These are phyloP conservation scores for Cyclocybe cylindracea DNA, from an alignment of 768 basidiomycete species.

Conservation along the genomic window DNA sequence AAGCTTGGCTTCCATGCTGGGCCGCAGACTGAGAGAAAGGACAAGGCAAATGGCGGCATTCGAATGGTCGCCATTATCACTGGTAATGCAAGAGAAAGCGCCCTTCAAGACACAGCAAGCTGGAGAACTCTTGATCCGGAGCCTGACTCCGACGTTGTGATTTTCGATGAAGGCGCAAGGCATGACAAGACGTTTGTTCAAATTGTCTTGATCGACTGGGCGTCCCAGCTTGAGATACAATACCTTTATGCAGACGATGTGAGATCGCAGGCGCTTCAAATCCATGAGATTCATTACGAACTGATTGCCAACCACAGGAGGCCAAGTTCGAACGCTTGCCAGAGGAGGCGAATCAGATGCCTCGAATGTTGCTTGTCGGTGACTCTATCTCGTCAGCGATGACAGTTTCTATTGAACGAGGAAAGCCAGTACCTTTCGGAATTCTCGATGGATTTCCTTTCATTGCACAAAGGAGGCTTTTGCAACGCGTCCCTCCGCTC, in stretches of 20 bases:
- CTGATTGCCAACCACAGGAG: background rate
- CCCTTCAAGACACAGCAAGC: background rate
- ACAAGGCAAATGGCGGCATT: conserved; percentile 12
- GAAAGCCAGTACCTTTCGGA: conserved; percentile 9
- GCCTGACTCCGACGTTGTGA: background rate
- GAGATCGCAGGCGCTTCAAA: background rate
- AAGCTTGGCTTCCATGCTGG: conserved; percentile 9
- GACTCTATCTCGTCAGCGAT: conserved; percentile 9
- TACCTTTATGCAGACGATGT: conserved; percentile 4
- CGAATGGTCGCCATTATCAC: conserved; percentile 12
- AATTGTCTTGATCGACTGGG: conserved; percentile 11
- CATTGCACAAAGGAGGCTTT: conserved; percentile 1
- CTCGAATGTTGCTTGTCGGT: conserved; percentile 5
- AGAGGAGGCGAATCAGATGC: background rate
- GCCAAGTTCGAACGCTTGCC: background rate
- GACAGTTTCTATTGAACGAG: conserved; percentile 4
- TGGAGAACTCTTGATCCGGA: conserved; percentile 7
- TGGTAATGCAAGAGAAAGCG: background rate
- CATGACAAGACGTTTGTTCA: conserved; percentile 3
- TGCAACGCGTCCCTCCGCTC: too few relatives aligned
- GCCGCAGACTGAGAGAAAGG: conserved; percentile 10
- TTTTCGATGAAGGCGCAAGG: background rate
- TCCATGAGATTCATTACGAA: background rate
- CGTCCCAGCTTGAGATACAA: conserved; percentile 9
- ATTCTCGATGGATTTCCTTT: conserved; percentile 7